phyloP scores from a whole-genome alignment of 257 asterid genomes.

The Solanum bulbocastanum region DNA sequence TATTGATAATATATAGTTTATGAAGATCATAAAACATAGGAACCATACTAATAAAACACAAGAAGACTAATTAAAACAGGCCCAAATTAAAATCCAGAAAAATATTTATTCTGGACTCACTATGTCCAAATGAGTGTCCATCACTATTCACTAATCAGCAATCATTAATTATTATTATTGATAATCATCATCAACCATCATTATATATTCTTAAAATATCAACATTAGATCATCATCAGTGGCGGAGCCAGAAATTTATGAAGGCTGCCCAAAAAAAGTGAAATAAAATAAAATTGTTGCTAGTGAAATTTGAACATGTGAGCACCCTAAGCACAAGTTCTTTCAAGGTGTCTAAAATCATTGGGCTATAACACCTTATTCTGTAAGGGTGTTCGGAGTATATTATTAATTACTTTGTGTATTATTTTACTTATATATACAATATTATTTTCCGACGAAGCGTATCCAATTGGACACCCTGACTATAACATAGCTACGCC shows the following conservation, averaged over 20 bases:
- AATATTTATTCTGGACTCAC: conserved; percentile 53
- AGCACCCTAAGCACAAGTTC: too few relatives aligned
- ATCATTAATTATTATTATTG: not conserved
- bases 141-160: not conserved
- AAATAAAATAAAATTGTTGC: too few relatives aligned
- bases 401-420: too few relatives aligned
- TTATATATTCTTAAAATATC: not conserved
- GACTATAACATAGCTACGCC: too few relatives aligned
- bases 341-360: too few relatives aligned
- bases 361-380: too few relatives aligned
- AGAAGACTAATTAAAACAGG: conserved; percentile 55
- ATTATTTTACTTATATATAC: too few relatives aligned
- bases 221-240: not conserved
- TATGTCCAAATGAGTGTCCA: not conserved
- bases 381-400: too few relatives aligned
- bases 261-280: too few relatives aligned
- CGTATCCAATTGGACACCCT: too few relatives aligned
- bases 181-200: not conserved
- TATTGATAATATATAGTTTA: not conserved
- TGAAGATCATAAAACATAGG: conserved; percentile 60
- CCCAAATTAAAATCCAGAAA: conserved; percentile 65
- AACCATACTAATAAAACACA: conserved; percentile 55
- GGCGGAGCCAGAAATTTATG: too few relatives aligned
- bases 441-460: accelerated
- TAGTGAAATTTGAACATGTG: too few relatives aligned